phyloP scores from a whole-genome alignment of 768 basidiomycete species.

The Tulasnella sp. region DNA sequence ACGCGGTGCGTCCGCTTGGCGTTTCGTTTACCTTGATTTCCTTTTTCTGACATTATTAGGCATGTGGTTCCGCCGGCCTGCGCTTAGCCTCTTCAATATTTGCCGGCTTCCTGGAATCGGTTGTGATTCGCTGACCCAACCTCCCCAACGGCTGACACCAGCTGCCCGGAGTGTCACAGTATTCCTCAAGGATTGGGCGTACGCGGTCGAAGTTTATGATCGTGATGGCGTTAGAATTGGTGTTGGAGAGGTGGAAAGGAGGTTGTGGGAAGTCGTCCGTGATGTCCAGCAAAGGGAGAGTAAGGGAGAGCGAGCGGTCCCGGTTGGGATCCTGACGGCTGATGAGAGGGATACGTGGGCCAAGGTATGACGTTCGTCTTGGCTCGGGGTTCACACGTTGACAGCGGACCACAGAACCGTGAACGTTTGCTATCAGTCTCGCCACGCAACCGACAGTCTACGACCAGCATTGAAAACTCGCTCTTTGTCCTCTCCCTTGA shows the following conservation, averaged over 20 bases:
- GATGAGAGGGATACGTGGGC: constrained; percentile 79
- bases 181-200: constrained; percentile 66
- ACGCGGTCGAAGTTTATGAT: constrained; percentile 56
- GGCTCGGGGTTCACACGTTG: not conserved
- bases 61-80: constrained; percentile 20
- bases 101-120: constrained; percentile 57
- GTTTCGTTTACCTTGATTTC: constrained; percentile 4
- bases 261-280: constrained; percentile 34
- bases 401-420: constrained; percentile 47
- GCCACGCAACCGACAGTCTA: constrained; percentile 44
- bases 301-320: constrained; percentile 43
- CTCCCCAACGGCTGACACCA: constrained; percentile 34
- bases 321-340: constrained; percentile 60
- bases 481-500: constrained; percentile 76
- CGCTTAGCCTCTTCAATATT: constrained; percentile 46
- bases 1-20: constrained; percentile 24
- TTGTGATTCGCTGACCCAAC: constrained; percentile 51
- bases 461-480: constrained; percentile 56
- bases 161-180: constrained; percentile 50
- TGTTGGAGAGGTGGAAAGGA: constrained; percentile 34
- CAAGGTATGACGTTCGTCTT: constrained; percentile 34
- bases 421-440: constrained; percentile 54
- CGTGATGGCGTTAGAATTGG: constrained; percentile 28
- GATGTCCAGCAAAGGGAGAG: constrained; percentile 46
- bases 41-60: constrained; percentile 19